A percentile compares a stretch with the other conserved stretches of the same genome.
Conservation (phyloP, 441 rosid species). For the Populus hybrid region DNA sequence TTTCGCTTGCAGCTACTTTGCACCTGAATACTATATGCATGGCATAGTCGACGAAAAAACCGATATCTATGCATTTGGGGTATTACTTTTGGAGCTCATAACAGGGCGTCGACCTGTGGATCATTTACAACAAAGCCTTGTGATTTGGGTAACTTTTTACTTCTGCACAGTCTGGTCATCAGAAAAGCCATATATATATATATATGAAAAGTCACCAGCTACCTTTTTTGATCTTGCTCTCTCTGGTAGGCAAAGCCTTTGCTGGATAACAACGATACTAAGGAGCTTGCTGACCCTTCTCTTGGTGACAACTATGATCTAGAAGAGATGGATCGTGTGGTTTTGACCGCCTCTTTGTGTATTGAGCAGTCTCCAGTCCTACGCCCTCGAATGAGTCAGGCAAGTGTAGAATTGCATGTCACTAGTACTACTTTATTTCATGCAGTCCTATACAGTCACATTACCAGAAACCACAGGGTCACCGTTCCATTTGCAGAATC, state of each 20-base stretch:
- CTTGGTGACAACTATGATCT: conserved; percentile 46
- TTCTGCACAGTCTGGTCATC: not conserved
- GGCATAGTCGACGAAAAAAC: conserved; percentile 94
- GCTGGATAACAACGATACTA: conserved; percentile 46
- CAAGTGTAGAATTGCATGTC: conserved; percentile 16
- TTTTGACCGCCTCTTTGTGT: conserved; percentile 76
- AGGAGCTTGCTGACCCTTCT: conserved; percentile 64
- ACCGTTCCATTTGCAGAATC: not conserved
- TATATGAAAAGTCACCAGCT: not conserved
- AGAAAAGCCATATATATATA: not conserved
- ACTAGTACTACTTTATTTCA: not conserved
- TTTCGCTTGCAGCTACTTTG: conserved; percentile 61
- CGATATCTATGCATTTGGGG: conserved; percentile 81
- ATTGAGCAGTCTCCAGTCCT: conserved; percentile 71
- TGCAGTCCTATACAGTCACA: not conserved
- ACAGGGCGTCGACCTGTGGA: conserved; percentile 75
- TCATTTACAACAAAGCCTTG: conserved; percentile 63
- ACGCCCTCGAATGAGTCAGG: conserved; percentile 91
- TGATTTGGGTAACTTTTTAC: conserved; percentile 56
- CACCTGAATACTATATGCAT: conserved; percentile 90
- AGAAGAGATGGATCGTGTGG: conserved; percentile 62
- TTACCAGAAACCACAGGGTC: not conserved
- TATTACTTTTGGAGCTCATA: conserved; percentile 80
- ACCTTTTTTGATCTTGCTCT: conserved; percentile 12
- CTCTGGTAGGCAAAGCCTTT: conserved; percentile 73